Percentiles rank a stretch among this genome's conserved stretches.
Conservation (phyloP, 495 filamentous ascomycete genomes). For the Cercophora scortea region DNA sequence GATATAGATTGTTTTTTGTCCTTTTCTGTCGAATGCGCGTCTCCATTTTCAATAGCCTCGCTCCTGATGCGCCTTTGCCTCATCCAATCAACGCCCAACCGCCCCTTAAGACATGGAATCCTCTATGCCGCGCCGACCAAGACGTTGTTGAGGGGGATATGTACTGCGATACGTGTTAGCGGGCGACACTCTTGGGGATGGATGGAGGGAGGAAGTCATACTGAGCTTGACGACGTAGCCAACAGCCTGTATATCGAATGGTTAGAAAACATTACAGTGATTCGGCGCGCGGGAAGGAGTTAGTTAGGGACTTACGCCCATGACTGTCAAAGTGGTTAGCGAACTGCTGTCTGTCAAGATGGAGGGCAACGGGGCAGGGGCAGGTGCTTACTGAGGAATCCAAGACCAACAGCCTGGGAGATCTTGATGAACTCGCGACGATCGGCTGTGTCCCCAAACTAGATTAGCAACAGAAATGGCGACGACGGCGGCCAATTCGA, state of each 20-base stretch:
- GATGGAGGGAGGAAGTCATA: conserved; percentile 24
- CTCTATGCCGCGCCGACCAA: conserved; percentile 38
- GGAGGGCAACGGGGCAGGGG: neutral
- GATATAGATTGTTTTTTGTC: neutral
- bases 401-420: conserved; percentile 85
- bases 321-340: conserved; percentile 5
- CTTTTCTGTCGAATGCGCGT: neutral
- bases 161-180: conserved; percentile 12
- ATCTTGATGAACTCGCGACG: conserved; percentile 88
- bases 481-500: neutral
- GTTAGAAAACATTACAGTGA: neutral
- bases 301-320: neutral
- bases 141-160: conserved; percentile 38
- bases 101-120: neutral
- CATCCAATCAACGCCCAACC: no score
- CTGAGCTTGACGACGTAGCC: conserved; percentile 86
- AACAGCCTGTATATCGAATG: neutral
- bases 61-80: no score
- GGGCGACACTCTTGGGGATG: neutral
- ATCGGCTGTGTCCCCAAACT: conserved; percentile 42
- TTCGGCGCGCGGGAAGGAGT: neutral
- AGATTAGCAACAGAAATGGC: conserved; percentile 7
- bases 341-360: neutral
- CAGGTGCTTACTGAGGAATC: conserved; percentile 22
- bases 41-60: neutral